Evolutionary conservation across 2,329 filamentous ascomycete genomes (phyloP).

Genomic region (Stenocarpella maydis): DNA sequence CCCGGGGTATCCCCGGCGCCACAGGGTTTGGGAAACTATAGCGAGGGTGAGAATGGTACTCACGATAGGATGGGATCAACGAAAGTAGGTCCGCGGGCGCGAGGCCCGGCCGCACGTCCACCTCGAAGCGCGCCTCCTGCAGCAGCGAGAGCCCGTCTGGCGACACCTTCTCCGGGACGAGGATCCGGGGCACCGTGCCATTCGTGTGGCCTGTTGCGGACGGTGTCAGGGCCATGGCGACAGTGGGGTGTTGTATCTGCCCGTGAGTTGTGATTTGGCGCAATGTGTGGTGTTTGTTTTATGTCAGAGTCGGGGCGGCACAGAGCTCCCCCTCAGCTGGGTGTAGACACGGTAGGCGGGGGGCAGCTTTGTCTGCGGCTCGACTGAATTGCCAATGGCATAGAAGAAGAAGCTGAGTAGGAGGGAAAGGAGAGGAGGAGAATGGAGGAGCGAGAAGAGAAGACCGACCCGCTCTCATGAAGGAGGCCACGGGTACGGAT

Average conservation of each 20-base stretch:
- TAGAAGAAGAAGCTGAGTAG: background rate
- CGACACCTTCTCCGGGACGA: constrained; percentile 83
- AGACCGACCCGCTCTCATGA: background rate
- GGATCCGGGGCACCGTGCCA: constrained; percentile 55
- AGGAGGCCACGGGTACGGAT: constrained; percentile 3
- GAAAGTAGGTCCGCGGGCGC: constrained; percentile 67
- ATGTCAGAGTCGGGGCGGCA: background rate
- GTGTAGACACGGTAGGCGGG: background rate
- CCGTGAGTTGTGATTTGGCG: background rate
- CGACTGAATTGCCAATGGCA: constrained; percentile 6
- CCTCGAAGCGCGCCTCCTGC: constrained; percentile 66
- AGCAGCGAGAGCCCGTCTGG: constrained; percentile 79
- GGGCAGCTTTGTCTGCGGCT: background rate
- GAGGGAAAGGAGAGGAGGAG: background rate
- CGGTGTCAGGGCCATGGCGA: constrained; percentile 42
- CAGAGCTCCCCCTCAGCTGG: background rate
- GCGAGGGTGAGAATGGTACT: too few species aligned
- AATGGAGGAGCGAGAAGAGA: background rate
- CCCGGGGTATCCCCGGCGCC: too few species aligned
- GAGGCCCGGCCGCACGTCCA: constrained; percentile 72
- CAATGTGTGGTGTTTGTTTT: background rate
- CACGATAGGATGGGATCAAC: constrained; percentile 72
- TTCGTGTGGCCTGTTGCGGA: constrained; percentile 38
- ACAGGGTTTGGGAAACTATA: too few species aligned
- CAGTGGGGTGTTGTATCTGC: background rate